Evolutionary conservation across 2,329 filamentous ascomycete species (phyloP), one percentile per base, ranked within the genome.

Genomic region (Ceratocystis smalleyi): DNA sequence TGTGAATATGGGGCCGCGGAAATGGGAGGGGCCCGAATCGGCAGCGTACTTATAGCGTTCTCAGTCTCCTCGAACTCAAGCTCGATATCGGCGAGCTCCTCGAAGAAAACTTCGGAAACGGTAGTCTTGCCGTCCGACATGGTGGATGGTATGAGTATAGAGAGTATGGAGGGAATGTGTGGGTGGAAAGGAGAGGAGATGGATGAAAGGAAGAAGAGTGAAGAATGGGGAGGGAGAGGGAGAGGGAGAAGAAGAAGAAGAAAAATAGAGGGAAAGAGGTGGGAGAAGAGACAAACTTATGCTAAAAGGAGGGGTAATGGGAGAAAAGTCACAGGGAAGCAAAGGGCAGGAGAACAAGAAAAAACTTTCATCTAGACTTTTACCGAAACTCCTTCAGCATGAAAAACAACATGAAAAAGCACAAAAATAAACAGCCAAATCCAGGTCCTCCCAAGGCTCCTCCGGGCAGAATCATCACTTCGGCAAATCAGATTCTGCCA

Each of bases 41-140:
- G 19, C 35, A 81, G 35, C 86, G 73, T 79, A 95, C 91, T 81
- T 71, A 94, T 86, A 73, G 95, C 86, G 43, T 86, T 80, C 75
- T 96, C 91, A 43, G 85, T 84, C 70, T 91, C 83, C 67, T 91
- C 85, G 71, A 96, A 95, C 68, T 95, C 87, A 69, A 84, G 81
- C 78, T 96, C 89, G 68, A 96, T 79, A 65, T 86, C 81, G 66
- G 84, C 82, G 68, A 97, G 84, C 73, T 92, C 83, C 75, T 90
- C 87, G 75, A 89, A 91, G 66, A 80, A 81, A 67, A 86, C 76
- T 17, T 61, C 64, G 61, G 61, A 24, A 55, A 64, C 24, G 32
- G 49, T 40, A 22, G 45, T 22, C 45, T 63, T 69, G 59, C 73
- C 72, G 67, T 70, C 69, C 70, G 72, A 73, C 74, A 75, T 75